Conservation (phyloP, 176 grass and related monocot species). For the Oryza longistaminata region DNA sequence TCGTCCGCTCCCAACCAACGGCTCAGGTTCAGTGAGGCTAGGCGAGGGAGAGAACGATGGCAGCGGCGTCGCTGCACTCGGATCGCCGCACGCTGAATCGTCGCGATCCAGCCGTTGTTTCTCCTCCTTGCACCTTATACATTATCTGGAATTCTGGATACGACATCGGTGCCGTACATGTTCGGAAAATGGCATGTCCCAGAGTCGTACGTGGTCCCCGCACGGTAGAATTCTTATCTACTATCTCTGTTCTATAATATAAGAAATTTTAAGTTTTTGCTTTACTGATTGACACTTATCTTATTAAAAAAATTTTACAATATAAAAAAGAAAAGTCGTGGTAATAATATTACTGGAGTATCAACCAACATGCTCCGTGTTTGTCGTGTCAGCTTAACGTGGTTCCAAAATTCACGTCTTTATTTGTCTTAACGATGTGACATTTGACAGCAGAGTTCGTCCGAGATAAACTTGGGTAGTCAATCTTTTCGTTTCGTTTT, state of each 20-base stretch:
- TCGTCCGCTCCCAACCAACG: slow-evolving; percentile 5
- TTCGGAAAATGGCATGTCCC: not conserved
- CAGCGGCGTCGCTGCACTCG: not conserved
- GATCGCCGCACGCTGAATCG: not conserved
- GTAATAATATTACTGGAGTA: too few species aligned
- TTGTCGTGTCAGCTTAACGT: not conserved
- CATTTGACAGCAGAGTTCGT: not conserved
- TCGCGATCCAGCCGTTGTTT: not conserved
- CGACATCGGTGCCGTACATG: not conserved
- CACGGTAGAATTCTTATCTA: not conserved
- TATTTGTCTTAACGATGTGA: not conserved
- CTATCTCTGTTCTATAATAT: too few species aligned
- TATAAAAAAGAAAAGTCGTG: too few species aligned
- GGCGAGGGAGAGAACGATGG: not conserved
- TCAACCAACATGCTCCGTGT: not conserved
- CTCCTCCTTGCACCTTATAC: not conserved
- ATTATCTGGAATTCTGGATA: not conserved
- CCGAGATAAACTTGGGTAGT: not conserved
- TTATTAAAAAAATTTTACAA: too few species aligned
- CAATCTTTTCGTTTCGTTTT: not conserved
- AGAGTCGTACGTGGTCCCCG: not conserved
- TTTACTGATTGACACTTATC: too few species aligned
- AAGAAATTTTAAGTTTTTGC: too few species aligned
- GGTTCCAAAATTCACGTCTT: not conserved
- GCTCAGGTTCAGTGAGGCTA: not conserved